Conservation (phyloP, 2,329 filamentous ascomycete species). For the Aspergillus texensis region DNA sequence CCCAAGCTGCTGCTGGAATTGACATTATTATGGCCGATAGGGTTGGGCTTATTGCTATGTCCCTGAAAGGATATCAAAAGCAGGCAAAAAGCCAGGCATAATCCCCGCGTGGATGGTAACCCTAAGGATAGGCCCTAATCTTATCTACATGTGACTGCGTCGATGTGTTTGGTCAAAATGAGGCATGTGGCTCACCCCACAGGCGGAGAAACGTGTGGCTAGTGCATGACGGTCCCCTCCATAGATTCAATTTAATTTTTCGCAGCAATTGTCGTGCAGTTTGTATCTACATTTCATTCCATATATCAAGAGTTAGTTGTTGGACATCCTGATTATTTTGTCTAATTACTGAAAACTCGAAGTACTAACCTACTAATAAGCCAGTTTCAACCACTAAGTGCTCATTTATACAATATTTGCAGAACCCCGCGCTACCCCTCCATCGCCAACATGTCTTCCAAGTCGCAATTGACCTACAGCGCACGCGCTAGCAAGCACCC, state of each 20-base stretch:
- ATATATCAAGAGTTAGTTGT: not conserved
- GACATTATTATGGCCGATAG: conserved; percentile 26
- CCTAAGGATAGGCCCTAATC: not conserved
- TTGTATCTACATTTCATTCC: not conserved
- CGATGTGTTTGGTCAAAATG: not conserved
- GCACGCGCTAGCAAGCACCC: conserved; percentile 45
- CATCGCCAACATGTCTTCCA: conserved; percentile 45
- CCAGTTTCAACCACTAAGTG: not conserved
- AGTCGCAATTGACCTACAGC: conserved; percentile 43
- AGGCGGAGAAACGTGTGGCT: not conserved
- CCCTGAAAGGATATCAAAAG: not conserved
- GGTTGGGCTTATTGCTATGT: conserved; percentile 21
- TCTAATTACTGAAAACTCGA: not conserved
- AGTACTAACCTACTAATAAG: not conserved
- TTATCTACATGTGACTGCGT: conserved; percentile 4
- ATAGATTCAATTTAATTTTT: conserved; percentile 6
- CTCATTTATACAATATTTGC: not conserved
- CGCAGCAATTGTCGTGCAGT: not conserved
- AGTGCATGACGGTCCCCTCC: not conserved
- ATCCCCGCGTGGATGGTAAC: not conserved
- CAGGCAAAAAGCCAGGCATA: not conserved
- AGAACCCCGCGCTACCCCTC: conserved; percentile 24
- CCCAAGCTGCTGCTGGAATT: conserved; percentile 24
- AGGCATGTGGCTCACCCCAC: conserved; percentile 8
- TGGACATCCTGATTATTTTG: not conserved